phyloP scores from a whole-genome alignment of 805 yeast genomes.

The Metschnikowia continentalis region DNA sequence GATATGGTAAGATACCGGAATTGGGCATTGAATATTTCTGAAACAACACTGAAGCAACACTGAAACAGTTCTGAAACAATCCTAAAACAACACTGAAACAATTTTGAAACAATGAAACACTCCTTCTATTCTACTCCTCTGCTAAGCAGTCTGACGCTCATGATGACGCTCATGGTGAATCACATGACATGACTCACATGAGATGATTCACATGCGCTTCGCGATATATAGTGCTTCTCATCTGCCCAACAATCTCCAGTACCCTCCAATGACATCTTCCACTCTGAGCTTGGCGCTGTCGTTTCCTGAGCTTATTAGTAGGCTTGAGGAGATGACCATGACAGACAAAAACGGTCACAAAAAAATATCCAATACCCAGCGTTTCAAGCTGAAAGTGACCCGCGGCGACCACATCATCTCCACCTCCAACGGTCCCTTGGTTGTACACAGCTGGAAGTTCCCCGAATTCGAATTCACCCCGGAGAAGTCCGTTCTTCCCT shows the following conservation, averaged over 20 bases:
- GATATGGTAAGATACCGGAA: too few relatives aligned
- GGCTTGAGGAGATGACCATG: constrained; percentile 16
- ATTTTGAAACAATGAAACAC: too few relatives aligned
- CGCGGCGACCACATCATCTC: constrained; percentile 16
- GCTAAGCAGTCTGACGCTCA: too few relatives aligned
- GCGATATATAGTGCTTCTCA: too few relatives aligned
- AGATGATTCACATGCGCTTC: too few relatives aligned
- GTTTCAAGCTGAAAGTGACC: constrained; percentile 7
- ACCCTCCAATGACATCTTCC: not conserved
- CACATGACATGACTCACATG: too few relatives aligned
- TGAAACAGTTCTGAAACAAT: too few relatives aligned
- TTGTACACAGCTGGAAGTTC: constrained; percentile 62
- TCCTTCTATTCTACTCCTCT: too few relatives aligned
- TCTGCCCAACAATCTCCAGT: not conserved
- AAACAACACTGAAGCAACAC: too few relatives aligned
- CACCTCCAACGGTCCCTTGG: constrained; percentile 11
- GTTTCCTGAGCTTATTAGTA: constrained; percentile 16
- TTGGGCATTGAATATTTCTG: too few relatives aligned
- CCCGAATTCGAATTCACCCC: constrained; percentile 84
- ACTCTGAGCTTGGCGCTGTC: constrained; percentile 7
- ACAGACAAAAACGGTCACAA: constrained; percentile 7
- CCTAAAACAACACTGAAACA: too few relatives aligned
- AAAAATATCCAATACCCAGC: not conserved
- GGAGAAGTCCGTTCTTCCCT: constrained; percentile 53
- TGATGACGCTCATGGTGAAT: too few relatives aligned